Evolutionary conservation across 2,329 filamentous ascomycete genomes (phyloP).

Genomic region (Alternaria arborescens): DNA sequence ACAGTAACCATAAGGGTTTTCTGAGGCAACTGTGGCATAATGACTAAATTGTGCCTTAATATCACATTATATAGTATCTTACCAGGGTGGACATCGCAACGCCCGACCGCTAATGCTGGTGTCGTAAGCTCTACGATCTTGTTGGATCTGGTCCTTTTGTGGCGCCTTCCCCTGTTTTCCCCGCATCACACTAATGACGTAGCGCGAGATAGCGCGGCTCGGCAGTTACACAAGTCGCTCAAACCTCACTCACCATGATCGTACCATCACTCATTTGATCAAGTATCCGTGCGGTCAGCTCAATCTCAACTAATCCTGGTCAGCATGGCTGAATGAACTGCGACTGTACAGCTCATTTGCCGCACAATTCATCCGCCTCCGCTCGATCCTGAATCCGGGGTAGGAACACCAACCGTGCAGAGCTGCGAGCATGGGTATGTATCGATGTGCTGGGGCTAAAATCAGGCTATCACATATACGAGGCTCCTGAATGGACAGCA

Average conservation of each 20-base stretch:
- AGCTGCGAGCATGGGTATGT: conserved; percentile 1
- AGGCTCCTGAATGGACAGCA: background rate
- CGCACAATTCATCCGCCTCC: conserved; percentile 3
- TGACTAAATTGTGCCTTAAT: no score
- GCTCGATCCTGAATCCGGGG: background rate
- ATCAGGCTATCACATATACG: background rate
- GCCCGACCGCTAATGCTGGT: background rate
- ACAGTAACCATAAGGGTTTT: no score
- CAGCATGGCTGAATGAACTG: background rate
- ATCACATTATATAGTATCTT: no score
- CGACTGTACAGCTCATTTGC: conserved; percentile 5
- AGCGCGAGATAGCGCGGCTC: conserved; percentile 10
- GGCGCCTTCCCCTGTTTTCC: conserved; percentile 10
- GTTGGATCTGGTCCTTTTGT: background rate
- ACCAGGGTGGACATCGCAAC: background rate
- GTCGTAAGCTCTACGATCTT: background rate
- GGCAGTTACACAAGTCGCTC: conserved; percentile 17
- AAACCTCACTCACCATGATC: background rate
- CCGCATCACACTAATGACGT: conserved; percentile 19
- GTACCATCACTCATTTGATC: conserved; percentile 2
- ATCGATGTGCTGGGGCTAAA: background rate
- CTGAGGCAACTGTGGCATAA: no score
- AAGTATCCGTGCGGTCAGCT: background rate
- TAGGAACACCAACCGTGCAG: background rate
- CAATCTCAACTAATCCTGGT: background rate